phyloP scores from a whole-genome alignment of 1,284 basidiomycete species.

The Boletus semigastroideus region DNA sequence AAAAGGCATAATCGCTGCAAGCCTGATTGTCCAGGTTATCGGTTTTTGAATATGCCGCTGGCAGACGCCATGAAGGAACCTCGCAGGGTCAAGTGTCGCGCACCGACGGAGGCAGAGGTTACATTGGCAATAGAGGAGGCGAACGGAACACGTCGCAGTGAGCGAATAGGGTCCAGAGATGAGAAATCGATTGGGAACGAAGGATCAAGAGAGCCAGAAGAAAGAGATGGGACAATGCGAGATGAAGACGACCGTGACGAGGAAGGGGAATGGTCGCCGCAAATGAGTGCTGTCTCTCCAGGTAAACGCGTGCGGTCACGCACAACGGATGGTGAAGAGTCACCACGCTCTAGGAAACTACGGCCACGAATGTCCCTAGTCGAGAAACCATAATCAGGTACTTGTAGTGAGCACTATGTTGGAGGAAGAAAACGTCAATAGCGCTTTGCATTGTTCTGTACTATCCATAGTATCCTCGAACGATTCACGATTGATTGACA shows the following conservation, averaged over 20 bases:
- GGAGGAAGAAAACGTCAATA: neutral
- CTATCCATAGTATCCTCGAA: neutral
- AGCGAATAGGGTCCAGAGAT: neutral
- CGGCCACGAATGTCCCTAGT: slow-evolving; percentile 9
- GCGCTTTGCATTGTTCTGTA: neutral
- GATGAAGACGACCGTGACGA: slow-evolving; percentile 10
- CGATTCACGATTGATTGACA: neutral
- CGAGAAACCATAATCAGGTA: slow-evolving; percentile 3
- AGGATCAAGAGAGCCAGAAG: slow-evolving; percentile 18
- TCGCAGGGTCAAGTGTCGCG: slow-evolving; percentile 24
- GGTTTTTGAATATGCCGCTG: slow-evolving; percentile 21
- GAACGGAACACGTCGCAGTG: neutral
- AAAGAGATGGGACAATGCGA: slow-evolving; percentile 5
- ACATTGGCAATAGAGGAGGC: slow-evolving; percentile 18
- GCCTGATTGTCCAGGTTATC: slow-evolving; percentile 23
- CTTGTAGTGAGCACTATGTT: neutral
- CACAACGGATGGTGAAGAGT: slow-evolving; percentile 14
- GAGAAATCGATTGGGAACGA: slow-evolving; percentile 7
- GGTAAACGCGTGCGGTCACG: slow-evolving; percentile 23
- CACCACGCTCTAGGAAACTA: slow-evolving; percentile 15
- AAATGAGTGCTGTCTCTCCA: neutral
- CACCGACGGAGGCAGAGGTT: slow-evolving; percentile 25
- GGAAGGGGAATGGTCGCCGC: slow-evolving; percentile 1
- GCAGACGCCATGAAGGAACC: slow-evolving; percentile 23
- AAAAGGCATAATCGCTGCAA: slow-evolving; percentile 24